Base-by-base conservation (phyloP, 148 eudicot genomes). In the Arctostaphylos glauca region DNA sequence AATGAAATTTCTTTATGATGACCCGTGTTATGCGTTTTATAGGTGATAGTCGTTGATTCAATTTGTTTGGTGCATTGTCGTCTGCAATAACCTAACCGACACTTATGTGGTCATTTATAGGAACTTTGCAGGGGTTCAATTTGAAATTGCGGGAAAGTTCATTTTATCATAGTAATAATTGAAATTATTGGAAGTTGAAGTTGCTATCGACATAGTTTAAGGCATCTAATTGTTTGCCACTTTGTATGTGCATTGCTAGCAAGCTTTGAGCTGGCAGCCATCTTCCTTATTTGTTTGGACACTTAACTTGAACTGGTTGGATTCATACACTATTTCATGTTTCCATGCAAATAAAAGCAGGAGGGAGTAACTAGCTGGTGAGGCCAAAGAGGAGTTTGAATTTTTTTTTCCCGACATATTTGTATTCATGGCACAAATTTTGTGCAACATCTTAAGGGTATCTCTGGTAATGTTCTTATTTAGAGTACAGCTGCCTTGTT, bases 1-100 rank as follows among this genome's bases (percentile, higher is more conserved):
- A 46, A 60, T 46, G 68, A 43, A 52, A 77, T 58, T 62, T 79
- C 7, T 58, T 23, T 5, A 48, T 47, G 68, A 12, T 44, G 48
- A 9, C 18, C 31, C 64, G 41, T 54, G 25, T 8, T 52, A 56
- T 58, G 4, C 4, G 2, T 43, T 9, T 38, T 78, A 5, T n/a
- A 44, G 38, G 0, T 0, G 41, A 59, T 54, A 55, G 10, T 41
- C 16, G 14, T 18, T 41, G 0, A 38, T 55, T 60, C 48, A 38
- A 55, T 3, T 56, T 55, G 80, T 77, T 55, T 13, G 38, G 41
- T 76, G 62, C 38, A 52, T 76, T 78, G 18, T 78, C n/a, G 14
- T 25, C 15, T 38, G 21, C 16, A 58, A 56, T 78, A 7, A 7
- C 4, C 6, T 50, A 23, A 49, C 13, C 16, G 58, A 49, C 23